These are phyloP conservation scores for Cruciata laevipes DNA, from an alignment of 257 asterid species.

Conservation along the genomic window DNA sequence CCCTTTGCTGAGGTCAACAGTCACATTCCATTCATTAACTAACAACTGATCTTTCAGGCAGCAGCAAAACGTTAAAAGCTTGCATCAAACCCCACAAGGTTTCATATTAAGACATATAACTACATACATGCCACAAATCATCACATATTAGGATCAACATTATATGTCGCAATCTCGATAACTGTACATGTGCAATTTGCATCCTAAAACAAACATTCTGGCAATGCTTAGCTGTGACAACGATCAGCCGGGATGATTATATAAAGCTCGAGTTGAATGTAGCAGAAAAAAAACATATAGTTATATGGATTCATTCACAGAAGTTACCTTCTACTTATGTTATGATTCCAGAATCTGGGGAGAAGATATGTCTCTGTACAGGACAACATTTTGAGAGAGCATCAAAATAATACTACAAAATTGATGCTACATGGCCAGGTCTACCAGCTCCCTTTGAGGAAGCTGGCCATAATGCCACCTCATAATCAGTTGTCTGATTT, in stretches of 20 bases:
- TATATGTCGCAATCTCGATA: not conserved
- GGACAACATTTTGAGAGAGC: not conserved
- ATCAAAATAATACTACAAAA: constrained; percentile 1
- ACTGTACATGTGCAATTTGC: not conserved
- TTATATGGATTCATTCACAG: not conserved
- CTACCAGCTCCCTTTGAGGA: constrained; percentile 2
- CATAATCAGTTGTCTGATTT: not conserved
- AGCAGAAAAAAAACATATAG: not conserved
- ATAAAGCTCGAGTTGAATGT: not conserved
- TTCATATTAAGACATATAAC: not conserved
- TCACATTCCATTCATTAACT: constrained; percentile 1
- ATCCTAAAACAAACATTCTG: not conserved
- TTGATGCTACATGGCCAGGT: constrained; percentile 1
- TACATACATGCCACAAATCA: not conserved
- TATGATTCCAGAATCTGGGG: not conserved
- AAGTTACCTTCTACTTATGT: not conserved
- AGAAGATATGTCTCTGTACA: not conserved
- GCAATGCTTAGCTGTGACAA: not conserved
- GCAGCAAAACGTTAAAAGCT: not conserved
- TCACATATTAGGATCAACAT: not conserved
- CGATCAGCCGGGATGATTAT: not conserved
- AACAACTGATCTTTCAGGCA: not conserved
- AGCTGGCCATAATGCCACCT: constrained; percentile 11
- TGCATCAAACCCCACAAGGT: not conserved
- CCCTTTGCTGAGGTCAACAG: not conserved